phyloP scores from a whole-genome alignment of 2,329 filamentous ascomycete genomes.

The Diaporthe longicolla region DNA sequence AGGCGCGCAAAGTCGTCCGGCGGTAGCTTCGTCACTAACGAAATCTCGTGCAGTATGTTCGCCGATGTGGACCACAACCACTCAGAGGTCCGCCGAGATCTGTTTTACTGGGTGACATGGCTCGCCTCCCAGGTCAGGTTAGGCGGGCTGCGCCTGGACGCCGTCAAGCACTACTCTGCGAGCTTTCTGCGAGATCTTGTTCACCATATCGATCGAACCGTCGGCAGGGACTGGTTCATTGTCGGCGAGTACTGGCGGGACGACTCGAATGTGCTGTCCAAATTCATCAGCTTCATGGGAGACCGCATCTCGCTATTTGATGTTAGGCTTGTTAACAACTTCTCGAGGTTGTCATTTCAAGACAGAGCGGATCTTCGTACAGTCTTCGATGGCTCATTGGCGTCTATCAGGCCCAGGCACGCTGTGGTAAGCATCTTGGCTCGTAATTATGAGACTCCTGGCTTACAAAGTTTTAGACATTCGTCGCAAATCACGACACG shows the following conservation, averaged over 20 bases:
- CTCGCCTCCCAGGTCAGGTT: conserved; percentile 49
- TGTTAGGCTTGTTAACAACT: conserved; percentile 75
- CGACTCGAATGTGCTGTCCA: conserved; percentile 66
- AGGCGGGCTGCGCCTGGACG: conserved; percentile 53
- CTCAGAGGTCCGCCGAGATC: conserved; percentile 50
- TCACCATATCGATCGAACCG: conserved; percentile 45
- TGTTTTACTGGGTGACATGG: conserved; percentile 53
- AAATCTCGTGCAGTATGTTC: conserved; percentile 49
- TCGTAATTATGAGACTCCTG: too few relatives aligned
- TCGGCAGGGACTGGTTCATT: conserved; percentile 70
- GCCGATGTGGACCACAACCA: conserved; percentile 53
- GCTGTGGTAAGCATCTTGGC: conserved; percentile 64
- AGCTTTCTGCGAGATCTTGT: conserved; percentile 51
- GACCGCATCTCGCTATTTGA: conserved; percentile 74
- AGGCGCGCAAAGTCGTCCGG: conserved; percentile 13
- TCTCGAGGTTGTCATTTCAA: conserved; percentile 70
- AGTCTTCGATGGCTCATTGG: conserved; percentile 71
- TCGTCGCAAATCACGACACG: conserved; percentile 79
- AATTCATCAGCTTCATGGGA: conserved; percentile 71
- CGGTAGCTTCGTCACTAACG: background rate
- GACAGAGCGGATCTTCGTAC: conserved; percentile 69
- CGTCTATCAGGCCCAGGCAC: conserved; percentile 64
- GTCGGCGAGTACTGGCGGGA: conserved; percentile 80
- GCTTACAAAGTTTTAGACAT: conserved; percentile 57
- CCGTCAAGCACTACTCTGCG: conserved; percentile 54